phyloP scores from a whole-genome alignment of 2,329 filamentous ascomycete species.

The Diaporthe caulivora region DNA sequence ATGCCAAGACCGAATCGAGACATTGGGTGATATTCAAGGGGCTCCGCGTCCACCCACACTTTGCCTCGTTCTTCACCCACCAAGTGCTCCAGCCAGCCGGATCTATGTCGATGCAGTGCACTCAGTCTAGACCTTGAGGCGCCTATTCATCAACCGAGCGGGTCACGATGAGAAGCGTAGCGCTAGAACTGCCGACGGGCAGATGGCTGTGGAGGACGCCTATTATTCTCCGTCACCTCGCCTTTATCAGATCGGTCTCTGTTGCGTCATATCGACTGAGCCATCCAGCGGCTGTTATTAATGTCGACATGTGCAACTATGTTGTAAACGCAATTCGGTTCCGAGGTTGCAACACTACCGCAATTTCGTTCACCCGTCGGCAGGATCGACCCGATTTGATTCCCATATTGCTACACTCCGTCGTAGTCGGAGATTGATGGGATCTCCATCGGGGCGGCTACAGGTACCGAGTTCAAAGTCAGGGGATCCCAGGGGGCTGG shows the following conservation, averaged over 20 bases:
- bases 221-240: slow-evolving; percentile 6
- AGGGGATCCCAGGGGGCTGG: slow-evolving; percentile 21
- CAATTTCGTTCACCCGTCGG: not conserved
- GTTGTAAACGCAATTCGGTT: not conserved
- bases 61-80: not conserved
- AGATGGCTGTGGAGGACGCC: slow-evolving; percentile 22
- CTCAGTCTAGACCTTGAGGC: not conserved
- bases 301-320: not conserved
- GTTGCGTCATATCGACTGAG: slow-evolving; percentile 19
- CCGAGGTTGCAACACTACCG: not conserved
- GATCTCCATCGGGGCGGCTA: slow-evolving; percentile 15
- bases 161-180: slow-evolving; percentile 14
- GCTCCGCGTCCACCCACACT: slow-evolving; percentile 23
- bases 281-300: not conserved
- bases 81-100: slow-evolving; percentile 1
- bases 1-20: slow-evolving; percentile 26
- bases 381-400: not conserved
- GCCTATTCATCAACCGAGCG: not conserved
- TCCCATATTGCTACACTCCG: slow-evolving; percentile 5
- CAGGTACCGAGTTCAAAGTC: slow-evolving; percentile 19
- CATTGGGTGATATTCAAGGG: slow-evolving; percentile 24
- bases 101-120: not conserved
- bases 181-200: slow-evolving; percentile 22
- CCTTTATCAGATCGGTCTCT: slow-evolving; percentile 15
- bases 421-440: slow-evolving; percentile 22